Base-by-base conservation (phyloP, 106 monocot genomes). In the Amphibolis antarctica region DNA sequence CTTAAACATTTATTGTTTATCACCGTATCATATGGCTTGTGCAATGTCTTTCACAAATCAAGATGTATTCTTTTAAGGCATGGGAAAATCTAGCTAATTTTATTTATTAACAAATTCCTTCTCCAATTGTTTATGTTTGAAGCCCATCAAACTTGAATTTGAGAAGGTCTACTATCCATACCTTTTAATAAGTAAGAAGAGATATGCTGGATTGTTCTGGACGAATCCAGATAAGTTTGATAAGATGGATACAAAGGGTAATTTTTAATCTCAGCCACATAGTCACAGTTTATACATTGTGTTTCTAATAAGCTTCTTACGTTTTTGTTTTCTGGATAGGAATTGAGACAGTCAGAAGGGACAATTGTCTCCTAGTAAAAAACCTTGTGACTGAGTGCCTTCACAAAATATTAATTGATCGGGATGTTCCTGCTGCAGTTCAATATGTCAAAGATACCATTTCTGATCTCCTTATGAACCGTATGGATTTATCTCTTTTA, bases 211-310 rank as follows among this genome's bases (percentile, higher is more conserved):
- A 59, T 78, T 96, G 58, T 90, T 75, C 65, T 96, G 96, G 96
- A 86, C 96, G 59, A 90, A 82, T 75, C 84, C 96, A 59, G 80
- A 84, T 44, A 90, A 82, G 28, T 90, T 80, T 78, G 96, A 96
- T 71, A 96, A 96, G 78, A 96, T 96, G 90, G 96, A 96, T 53
- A 87, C 96, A 1, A 96, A 96, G 84, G 96, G 96, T 87, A 80
- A 68, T 56, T 30, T 5, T 10, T 18, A 13, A 36, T 10, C 28
- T 42, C 30, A 59, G 30, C 15, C 10, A 28, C 9, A 19, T 6
- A n/a, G n/a, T n/a, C n/a, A 12, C 29, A 53, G n/a, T 4, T 36
- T 4, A 36, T 2, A 36, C 21, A 17, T 60, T 12, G 42, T 60
- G 49, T 49, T 69, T 24, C 53, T 4, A 60, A 3, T 60, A 10